Evolutionary conservation across 2,329 filamentous ascomycete species (phyloP), one percentile per base, ranked within the genome.

Genomic region (Aspergillus oerlinghausenensis): DNA sequence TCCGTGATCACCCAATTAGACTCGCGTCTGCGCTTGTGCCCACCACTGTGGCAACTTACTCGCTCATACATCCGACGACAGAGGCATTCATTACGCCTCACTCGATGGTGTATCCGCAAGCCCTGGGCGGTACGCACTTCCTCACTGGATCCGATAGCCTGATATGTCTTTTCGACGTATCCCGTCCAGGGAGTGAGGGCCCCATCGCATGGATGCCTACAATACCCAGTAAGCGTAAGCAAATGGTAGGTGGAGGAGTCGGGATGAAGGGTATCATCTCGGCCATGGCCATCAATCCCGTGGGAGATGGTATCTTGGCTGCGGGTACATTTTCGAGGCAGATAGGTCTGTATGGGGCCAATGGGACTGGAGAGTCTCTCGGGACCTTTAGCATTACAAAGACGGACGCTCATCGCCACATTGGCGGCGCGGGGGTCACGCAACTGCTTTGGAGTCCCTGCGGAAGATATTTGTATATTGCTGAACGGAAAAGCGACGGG

Each of bases 231-330:
- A 77, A 75, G 57, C 74, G 77, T 47, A 79, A 74, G 63, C 76
- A 76, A 58, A 71, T 73, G 17, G 73, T 78, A 19, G 79, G 75
- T 25, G 77, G 76, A 8, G 76, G 76, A 2, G 66, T 79, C 23
- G 78, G 78, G 28, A 82, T 84, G 75, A 82, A 81, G 66, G 84
- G 84, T 2, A 76, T 80, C 25, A 75, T 87, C 8, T 81, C 79
- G 7, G 76, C 82, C 0, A 66, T 88, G 59, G 71, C 73, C 2
- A 68, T 83, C 47, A 77, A 76, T 48, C 66, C 71, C 3, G 63
- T 64, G 3, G 68, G 64, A 11, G 75, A 79, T 28, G 77, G 78
- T 1, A 67, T 85, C 0, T 71, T 84, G 6, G 84, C 84, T 19
- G 82, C 82, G 0, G 85, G 84, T 4, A 83, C 83, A 0, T 80